phyloP scores from a whole-genome alignment of 163 green algal genomes.

The Scenedesmus sp. region DNA sequence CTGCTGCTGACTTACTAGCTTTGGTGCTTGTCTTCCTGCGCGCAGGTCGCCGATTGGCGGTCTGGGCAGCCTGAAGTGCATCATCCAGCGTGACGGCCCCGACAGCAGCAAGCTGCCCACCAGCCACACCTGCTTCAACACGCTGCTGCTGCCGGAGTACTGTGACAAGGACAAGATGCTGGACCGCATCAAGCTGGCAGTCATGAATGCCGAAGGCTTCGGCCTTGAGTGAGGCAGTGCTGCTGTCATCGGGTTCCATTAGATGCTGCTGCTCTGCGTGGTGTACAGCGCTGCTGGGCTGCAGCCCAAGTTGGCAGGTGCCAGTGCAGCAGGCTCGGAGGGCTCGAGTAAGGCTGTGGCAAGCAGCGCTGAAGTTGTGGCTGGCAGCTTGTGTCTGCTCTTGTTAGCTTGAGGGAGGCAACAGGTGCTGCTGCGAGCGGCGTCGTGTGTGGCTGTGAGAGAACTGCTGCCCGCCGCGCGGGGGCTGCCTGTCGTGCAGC shows the following conservation, averaged over 20 bases:
- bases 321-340: not conserved
- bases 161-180: slow-evolving; percentile 78
- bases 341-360: not conserved
- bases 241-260: not conserved
- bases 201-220: slow-evolving; percentile 97
- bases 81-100: slow-evolving; percentile 86
- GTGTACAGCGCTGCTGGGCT: not conserved
- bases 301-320: not conserved
- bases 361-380: not conserved
- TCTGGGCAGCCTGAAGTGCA: slow-evolving; percentile 87
- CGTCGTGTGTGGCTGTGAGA: no score
- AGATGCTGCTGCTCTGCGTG: not conserved
- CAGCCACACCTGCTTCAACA: slow-evolving; percentile 98
- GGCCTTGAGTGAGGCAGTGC: slow-evolving; percentile 82
- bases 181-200: slow-evolving; percentile 87
- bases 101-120: slow-evolving; percentile 94
- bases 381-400: not conserved
- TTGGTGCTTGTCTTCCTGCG: not conserved
- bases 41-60: slow-evolving; percentile 90
- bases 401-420: no score
- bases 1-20: not conserved
- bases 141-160: slow-evolving; percentile 95
- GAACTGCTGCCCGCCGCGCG: no score
- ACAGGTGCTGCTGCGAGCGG: no score
- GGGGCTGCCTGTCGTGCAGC: no score